phyloP scores from a whole-genome alignment of 192 early-diverging fungal species.

The Entomortierella chlamydospora region DNA sequence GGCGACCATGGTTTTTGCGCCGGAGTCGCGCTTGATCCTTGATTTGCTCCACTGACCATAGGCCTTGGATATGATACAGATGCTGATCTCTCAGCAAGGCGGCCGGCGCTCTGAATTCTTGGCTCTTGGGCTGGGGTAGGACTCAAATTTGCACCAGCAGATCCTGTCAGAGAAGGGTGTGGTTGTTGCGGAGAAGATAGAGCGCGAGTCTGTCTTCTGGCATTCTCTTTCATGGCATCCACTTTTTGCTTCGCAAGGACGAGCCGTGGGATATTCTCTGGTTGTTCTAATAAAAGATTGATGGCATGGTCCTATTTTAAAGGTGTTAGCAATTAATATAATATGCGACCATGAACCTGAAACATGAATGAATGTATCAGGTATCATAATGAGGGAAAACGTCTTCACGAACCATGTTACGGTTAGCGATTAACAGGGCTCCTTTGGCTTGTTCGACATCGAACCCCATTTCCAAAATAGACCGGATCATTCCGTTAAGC shows the following conservation, averaged over 20 bases:
- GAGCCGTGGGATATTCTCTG: constrained; percentile 55
- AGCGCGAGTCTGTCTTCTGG: constrained; percentile 22
- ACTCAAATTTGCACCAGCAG: constrained; percentile 1
- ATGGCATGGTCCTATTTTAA: constrained; percentile 66
- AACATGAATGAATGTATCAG: no score
- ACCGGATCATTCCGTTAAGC: constrained; percentile 51
- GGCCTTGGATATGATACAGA: constrained; percentile 40
- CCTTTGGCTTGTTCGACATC: constrained; percentile 66
- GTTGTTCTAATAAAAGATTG: constrained; percentile 68
- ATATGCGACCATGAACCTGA: no score
- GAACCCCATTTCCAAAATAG: constrained; percentile 81
- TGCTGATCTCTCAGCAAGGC: constrained; percentile 20
- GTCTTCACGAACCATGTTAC: constrained; percentile 57
- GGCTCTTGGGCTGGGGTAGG: constrained; percentile 7
- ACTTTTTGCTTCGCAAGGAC: constrained; percentile 37
- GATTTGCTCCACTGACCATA: constrained; percentile 7
- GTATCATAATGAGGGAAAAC: background rate
- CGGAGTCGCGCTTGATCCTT: constrained; percentile 22
- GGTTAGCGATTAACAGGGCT: constrained; percentile 65
- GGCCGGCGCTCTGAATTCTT: background rate
- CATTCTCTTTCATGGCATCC: constrained; percentile 54
- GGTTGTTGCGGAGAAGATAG: constrained; percentile 43
- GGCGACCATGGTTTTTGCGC: constrained; percentile 60
- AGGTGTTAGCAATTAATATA: background rate
- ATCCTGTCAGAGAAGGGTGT: constrained; percentile 18